These are phyloP conservation scores for Chytriomyces sp. DNA, from an alignment of 192 early-diverging fungal species.

Conservation along the genomic window DNA sequence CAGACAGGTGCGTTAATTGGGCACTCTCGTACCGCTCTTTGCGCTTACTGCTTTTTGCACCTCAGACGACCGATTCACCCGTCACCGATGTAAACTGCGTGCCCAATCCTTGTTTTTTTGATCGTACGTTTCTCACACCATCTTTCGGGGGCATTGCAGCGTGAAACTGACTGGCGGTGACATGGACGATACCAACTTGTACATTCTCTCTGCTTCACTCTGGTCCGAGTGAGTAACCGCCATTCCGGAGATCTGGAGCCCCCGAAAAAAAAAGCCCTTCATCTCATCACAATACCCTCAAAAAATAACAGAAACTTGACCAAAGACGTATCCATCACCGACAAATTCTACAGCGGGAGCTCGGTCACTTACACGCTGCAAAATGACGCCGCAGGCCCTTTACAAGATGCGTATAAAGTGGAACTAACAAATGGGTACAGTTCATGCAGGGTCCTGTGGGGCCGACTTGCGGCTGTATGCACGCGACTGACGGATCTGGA, in stretches of 20 bases:
- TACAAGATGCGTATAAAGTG: neutral
- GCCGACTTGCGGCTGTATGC: constrained; percentile 29
- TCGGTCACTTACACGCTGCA: neutral
- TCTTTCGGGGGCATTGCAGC: neutral
- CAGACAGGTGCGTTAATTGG: neutral
- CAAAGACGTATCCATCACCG: neutral
- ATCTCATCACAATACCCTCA: neutral
- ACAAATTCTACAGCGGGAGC: neutral
- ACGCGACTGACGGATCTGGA: constrained; percentile 35
- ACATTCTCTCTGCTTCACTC: constrained; percentile 7
- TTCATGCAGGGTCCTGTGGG: constrained; percentile 30
- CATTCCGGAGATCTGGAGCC: neutral
- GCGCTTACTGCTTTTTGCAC: neutral
- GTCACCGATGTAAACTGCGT: neutral
- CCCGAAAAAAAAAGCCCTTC: too few relatives aligned
- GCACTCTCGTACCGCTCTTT: neutral
- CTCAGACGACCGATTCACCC: constrained; percentile 7
- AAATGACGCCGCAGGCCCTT: neutral
- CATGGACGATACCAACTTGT: neutral
- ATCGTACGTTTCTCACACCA: neutral
- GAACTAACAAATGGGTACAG: constrained; percentile 8
- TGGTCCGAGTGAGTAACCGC: constrained; percentile 14
- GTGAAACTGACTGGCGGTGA: constrained; percentile 4
- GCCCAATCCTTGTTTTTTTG: neutral
- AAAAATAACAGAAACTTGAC: neutral